Evolutionary conservation across 2,329 filamentous ascomycete species (phyloP).

Genomic region (Thelonectria discophora): DNA sequence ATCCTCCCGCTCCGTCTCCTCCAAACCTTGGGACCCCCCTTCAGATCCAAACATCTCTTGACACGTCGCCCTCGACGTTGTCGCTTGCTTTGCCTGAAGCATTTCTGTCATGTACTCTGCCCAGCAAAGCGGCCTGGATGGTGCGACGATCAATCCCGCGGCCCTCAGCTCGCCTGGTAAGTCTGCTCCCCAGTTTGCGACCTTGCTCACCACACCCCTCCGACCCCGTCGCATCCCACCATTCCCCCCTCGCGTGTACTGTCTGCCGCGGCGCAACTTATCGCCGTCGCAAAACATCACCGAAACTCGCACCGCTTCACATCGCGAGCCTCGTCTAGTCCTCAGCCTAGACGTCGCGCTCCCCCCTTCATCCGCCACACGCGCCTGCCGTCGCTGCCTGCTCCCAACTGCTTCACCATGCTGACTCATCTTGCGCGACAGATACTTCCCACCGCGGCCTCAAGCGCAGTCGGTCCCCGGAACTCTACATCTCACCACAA

Average conservation of each 20-base stretch:
- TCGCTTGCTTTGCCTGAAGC: conserved; percentile 38
- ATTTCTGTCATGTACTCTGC: conserved; percentile 50
- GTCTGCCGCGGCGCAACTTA: conserved; percentile 1
- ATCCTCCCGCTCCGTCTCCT: conserved; percentile 53
- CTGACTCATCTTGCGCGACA: conserved; percentile 44
- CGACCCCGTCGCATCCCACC: conserved; percentile 25
- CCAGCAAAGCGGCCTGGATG: conserved; percentile 76
- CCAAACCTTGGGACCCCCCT: conserved; percentile 48
- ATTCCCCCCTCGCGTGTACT: neutral
- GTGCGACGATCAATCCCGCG: conserved; percentile 90
- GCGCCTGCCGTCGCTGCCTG: conserved; percentile 15
- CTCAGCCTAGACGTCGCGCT: conserved; percentile 13
- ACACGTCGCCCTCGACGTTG: conserved; percentile 60
- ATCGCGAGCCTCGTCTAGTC: conserved; percentile 19
- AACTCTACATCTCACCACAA: conserved; percentile 62
- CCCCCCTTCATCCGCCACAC: neutral
- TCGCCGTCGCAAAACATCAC: conserved; percentile 21
- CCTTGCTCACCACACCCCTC: conserved; percentile 28
- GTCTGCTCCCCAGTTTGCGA: conserved; percentile 43
- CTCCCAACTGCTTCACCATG: conserved; percentile 27
- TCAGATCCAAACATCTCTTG: conserved; percentile 66
- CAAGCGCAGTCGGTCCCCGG: conserved; percentile 83
- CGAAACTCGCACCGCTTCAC: neutral
- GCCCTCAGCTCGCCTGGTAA: conserved; percentile 83
- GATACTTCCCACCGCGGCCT: conserved; percentile 71